phyloP scores from a whole-genome alignment of 305 asterid species.

The Solanum aculeatissimum region DNA sequence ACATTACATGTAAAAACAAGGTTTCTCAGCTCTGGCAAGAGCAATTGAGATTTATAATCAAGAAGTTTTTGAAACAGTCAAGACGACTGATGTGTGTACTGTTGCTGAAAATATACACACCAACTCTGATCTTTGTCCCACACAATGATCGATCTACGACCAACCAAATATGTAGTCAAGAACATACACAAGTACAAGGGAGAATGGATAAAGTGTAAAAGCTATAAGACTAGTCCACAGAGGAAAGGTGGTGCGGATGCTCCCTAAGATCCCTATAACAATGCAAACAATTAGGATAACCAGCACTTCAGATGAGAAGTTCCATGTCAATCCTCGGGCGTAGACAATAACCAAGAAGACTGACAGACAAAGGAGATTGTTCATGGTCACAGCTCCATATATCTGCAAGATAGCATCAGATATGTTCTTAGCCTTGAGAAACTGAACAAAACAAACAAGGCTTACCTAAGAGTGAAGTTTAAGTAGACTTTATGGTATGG shows the following conservation, averaged over 20 bases:
- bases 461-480: neutral
- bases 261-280: conserved; percentile 68
- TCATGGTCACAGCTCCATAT: conserved; percentile 93
- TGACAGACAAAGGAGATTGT: conserved; percentile 72
- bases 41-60: neutral
- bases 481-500: neutral
- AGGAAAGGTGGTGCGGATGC: conserved; percentile 76
- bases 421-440: neutral
- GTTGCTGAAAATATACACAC: neutral
- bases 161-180: conserved; percentile 85
- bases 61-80: neutral
- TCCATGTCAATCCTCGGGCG: conserved; percentile 65
- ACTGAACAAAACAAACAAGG: neutral
- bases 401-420: conserved; percentile 27
- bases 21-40: neutral
- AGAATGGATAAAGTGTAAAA: conserved; percentile 64
- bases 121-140: neutral
- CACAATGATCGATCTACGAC: conserved; percentile 29
- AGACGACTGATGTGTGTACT: neutral
- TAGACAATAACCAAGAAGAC: conserved; percentile 91
- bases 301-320: conserved; percentile 90
- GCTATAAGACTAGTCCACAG: conserved; percentile 74
- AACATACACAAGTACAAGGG: conserved; percentile 72
- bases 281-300: conserved; percentile 81
- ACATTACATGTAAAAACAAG: neutral